Conservation (phyloP, 495 filamentous ascomycete genomes). For the Aspergillus cristatus region DNA sequence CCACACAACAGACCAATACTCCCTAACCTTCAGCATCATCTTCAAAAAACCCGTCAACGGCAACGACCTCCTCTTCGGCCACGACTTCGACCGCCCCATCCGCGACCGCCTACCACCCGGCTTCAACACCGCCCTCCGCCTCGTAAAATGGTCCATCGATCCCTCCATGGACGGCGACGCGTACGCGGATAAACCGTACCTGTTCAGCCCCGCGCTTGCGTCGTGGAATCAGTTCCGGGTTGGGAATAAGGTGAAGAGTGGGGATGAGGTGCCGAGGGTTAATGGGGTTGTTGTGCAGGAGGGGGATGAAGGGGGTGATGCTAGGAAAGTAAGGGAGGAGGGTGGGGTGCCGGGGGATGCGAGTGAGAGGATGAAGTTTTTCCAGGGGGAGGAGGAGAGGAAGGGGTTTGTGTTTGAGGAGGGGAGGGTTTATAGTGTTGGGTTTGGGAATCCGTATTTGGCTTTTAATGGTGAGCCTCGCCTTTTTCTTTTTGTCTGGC, state of each 20-base stretch:
- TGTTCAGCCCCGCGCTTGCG: conserved; percentile 69
- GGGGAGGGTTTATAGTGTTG: conserved; percentile 57
- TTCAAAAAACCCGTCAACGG: conserved; percentile 59
- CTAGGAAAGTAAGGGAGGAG: conserved; percentile 30
- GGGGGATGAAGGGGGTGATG: conserved; percentile 56
- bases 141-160: conserved; percentile 81
- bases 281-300: conserved; percentile 51
- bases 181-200: conserved; percentile 74
- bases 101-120: conserved; percentile 78
- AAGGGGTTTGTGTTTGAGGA: conserved; percentile 48
- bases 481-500: conserved; percentile 2
- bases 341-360: conserved; percentile 44
- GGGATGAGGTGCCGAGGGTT: conserved; percentile 8
- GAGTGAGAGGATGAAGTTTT: conserved; percentile 53
- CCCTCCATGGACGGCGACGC: conserved; percentile 80
- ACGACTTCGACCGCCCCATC: conserved; percentile 85
- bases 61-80: conserved; percentile 75
- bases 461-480: conserved; percentile 58
- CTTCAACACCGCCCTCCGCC: conserved; percentile 67
- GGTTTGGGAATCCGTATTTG: conserved; percentile 91
- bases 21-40: conserved; percentile 64
- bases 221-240: conserved; percentile 65
- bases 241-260: conserved; percentile 36
- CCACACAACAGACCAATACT: conserved; percentile 71
- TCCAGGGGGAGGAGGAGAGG: conserved; percentile 39